Percentiles rank a stretch among this genome's conserved stretches.
phyloP scores from a whole-genome alignment of 352 stramenopile genomes.

The Pythium dissimile region DNA sequence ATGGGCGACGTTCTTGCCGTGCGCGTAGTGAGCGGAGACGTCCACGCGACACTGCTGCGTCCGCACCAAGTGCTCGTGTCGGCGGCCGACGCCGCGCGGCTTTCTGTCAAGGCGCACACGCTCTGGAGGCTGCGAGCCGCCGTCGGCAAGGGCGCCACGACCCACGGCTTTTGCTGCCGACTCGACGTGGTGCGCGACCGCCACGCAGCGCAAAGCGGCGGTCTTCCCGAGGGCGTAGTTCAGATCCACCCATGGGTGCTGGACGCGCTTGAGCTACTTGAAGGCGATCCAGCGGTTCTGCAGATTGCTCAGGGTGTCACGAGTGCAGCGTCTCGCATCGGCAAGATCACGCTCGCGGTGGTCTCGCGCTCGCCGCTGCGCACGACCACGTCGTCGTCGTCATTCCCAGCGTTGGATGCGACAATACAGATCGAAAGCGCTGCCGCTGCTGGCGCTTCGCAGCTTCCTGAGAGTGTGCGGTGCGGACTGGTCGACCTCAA shows the following conservation, averaged over 20 bases:
- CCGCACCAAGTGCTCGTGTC: slow-evolving; percentile 50
- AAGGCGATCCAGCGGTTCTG: slow-evolving; percentile 7
- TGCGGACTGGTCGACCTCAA: slow-evolving; percentile 35
- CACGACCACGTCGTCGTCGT: slow-evolving; percentile 30
- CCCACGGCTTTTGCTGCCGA: slow-evolving; percentile 4
- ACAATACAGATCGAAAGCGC: background rate
- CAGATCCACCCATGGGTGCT: slow-evolving; percentile 57
- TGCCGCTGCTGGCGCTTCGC: background rate
- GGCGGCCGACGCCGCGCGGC: slow-evolving; percentile 22
- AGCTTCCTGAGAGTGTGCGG: slow-evolving; percentile 40
- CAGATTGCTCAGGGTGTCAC: background rate
- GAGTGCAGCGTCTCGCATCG: too few species aligned
- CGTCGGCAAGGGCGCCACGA: background rate
- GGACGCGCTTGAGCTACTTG: slow-evolving; percentile 19
- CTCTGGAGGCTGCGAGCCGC: slow-evolving; percentile 24
- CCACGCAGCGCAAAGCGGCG: slow-evolving; percentile 2
- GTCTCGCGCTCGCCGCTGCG: slow-evolving; percentile 1
- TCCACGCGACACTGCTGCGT: slow-evolving; percentile 28
- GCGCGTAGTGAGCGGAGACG: slow-evolving; percentile 22
- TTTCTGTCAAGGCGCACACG: slow-evolving; percentile 1
- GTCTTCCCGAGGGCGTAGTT: slow-evolving; percentile 24
- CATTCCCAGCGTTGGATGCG: slow-evolving; percentile 4
- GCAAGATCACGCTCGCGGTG: slow-evolving; percentile 13
- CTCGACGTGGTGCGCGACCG: slow-evolving; percentile 41
- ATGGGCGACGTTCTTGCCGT: background rate